A percentile compares a stretch with the other conserved stretches of the same genome.
Evolutionary conservation across 352 stramenopile genomes (phyloP).

Genomic region (Globisporangium cylindrosporum): DNA sequence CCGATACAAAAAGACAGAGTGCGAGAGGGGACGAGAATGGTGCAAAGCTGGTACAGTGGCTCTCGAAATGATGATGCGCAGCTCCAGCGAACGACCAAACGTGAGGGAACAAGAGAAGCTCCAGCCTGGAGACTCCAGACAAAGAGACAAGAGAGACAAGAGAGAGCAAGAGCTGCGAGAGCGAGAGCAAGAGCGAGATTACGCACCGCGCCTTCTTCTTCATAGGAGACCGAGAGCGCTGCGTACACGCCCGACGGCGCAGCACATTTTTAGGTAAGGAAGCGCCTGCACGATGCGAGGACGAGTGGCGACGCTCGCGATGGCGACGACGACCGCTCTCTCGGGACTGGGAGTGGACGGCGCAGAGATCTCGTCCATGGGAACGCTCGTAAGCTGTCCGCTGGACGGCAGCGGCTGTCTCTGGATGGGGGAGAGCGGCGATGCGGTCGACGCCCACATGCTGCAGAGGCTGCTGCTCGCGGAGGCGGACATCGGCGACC

Average conservation of each 20-base stretch:
- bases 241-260: background rate
- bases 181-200: background rate
- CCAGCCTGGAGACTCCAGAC: background rate
- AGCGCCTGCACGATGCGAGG: background rate
- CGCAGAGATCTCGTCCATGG: constrained; percentile 25
- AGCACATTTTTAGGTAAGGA: no score
- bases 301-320: background rate
- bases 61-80: background rate
- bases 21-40: no score
- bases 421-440: constrained; percentile 46
- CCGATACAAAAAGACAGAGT: background rate
- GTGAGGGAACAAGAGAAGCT: background rate
- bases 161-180: background rate
- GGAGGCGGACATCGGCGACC: constrained; percentile 20
- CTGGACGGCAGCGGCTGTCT: constrained; percentile 32
- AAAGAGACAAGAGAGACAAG: background rate
- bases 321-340: background rate
- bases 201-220: background rate
- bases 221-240: background rate
- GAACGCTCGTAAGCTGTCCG: constrained; percentile 44
- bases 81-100: background rate
- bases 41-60: constrained; percentile 3
- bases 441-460: constrained; percentile 29
- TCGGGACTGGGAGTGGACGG: constrained; percentile 3
- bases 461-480: constrained; percentile 51